A percentile compares a stretch with the other conserved stretches of the same genome.
These are phyloP conservation scores for Cercospora sp. DNA, from an alignment of 2,329 filamentous ascomycete genomes.

Conservation along the genomic window DNA sequence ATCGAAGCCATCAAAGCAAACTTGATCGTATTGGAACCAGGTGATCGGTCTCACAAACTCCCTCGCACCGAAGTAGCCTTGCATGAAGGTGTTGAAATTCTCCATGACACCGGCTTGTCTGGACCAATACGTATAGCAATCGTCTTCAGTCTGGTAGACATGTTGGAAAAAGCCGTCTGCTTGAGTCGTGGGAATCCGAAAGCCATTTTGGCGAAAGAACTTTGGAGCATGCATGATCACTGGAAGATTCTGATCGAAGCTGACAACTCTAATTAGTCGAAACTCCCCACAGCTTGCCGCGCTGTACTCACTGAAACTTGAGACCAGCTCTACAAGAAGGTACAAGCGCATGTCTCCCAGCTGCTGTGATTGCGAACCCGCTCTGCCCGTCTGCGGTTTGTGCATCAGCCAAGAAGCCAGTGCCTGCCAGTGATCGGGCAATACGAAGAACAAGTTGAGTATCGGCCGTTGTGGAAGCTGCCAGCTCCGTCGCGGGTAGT, in stretches of 20 bases:
- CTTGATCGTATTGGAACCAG: conserved; percentile 25
- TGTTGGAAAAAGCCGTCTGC: conserved; percentile 23
- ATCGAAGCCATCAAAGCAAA: neutral
- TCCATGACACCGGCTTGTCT: conserved; percentile 25
- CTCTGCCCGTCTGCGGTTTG: conserved; percentile 2
- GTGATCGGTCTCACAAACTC: conserved; percentile 4
- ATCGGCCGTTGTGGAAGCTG: neutral
- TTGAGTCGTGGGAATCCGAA: conserved; percentile 12
- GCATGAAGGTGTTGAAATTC: conserved; percentile 27
- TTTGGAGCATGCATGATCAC: conserved; percentile 16
- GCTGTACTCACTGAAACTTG: conserved; percentile 5
- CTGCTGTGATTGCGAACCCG: neutral
- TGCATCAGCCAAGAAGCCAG: conserved; percentile 4
- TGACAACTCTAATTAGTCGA: neutral
- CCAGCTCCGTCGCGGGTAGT: neutral
- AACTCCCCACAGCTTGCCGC: neutral
- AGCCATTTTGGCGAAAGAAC: conserved; percentile 22
- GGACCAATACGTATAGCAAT: conserved; percentile 23
- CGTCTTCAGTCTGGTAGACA: conserved; percentile 18
- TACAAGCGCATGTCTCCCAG: conserved; percentile 9
- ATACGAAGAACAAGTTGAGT: conserved; percentile 13
- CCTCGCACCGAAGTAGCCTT: conserved; percentile 21
- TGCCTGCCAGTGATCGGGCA: conserved; percentile 4
- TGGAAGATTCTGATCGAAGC: conserved; percentile 20
- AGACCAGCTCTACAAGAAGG: conserved; percentile 9